These are phyloP conservation scores for Albizia julibrissin DNA, from an alignment of 306 rosid genomes.

Conservation along the genomic window DNA sequence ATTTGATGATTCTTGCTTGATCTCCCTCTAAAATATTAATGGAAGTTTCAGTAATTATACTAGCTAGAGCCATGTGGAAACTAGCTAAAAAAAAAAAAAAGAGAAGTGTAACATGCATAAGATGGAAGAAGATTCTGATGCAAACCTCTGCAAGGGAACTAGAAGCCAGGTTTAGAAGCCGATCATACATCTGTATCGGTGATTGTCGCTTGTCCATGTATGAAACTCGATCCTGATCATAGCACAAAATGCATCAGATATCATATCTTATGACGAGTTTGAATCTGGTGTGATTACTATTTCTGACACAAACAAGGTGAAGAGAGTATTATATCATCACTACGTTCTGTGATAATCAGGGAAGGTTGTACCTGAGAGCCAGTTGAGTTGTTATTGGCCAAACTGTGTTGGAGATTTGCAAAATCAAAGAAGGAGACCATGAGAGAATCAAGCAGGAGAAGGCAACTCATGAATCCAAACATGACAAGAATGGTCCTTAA, in stretches of 20 bases:
- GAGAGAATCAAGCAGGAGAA: slow-evolving; percentile 76
- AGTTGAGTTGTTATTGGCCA: slow-evolving; percentile 43
- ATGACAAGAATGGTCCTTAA: slow-evolving; percentile 55
- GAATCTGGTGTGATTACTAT: background rate
- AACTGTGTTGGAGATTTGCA: slow-evolving; percentile 41
- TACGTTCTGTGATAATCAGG: background rate
- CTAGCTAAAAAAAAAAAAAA: background rate
- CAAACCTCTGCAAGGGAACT: slow-evolving; percentile 75
- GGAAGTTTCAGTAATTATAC: slow-evolving; percentile 28
- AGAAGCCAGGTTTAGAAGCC: slow-evolving; percentile 76
- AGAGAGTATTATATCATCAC: background rate
- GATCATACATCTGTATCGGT: slow-evolving; percentile 68
- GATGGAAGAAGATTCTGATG: slow-evolving; percentile 29
- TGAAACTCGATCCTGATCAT: slow-evolving; percentile 45
- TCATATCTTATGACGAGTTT: background rate
- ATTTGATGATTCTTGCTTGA: slow-evolving; percentile 62
- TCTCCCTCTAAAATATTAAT: slow-evolving; percentile 51
- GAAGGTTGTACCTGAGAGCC: slow-evolving; percentile 42
- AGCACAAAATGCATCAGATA: slow-evolving; percentile 19
- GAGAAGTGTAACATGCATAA: background rate
- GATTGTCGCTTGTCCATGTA: slow-evolving; percentile 39
- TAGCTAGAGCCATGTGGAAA: slow-evolving; percentile 2
- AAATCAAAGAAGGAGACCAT: slow-evolving; percentile 65
- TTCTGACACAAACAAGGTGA: background rate
- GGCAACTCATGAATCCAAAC: slow-evolving; percentile 62